These are phyloP conservation scores for Colletotrichum tropicicola DNA, from an alignment of 2,329 filamentous ascomycete genomes.

Conservation along the genomic window DNA sequence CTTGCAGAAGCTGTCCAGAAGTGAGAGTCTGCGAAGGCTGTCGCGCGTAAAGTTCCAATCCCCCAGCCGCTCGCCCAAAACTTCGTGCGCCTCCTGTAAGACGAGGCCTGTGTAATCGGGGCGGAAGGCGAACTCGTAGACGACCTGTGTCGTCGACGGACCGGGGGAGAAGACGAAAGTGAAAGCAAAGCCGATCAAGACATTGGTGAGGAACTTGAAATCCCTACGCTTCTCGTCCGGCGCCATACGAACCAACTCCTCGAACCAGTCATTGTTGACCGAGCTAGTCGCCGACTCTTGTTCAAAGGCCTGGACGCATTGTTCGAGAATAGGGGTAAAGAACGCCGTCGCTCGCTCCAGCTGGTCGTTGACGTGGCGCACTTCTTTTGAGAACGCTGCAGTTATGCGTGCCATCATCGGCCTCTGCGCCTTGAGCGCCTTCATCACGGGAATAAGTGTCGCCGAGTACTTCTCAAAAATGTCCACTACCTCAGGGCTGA, in stretches of 20 bases:
- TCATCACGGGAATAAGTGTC: constrained; percentile 21
- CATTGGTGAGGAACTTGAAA: constrained; percentile 23
- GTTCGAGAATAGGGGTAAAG: constrained; percentile 7
- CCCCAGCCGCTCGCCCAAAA: neutral
- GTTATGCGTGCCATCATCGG: constrained; percentile 22
- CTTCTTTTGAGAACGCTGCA: constrained; percentile 11
- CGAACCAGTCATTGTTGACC: constrained; percentile 12
- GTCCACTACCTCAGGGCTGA: constrained; percentile 2
- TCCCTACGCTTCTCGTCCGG: constrained; percentile 9
- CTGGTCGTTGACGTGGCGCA: constrained; percentile 15
- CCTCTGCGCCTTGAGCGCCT: constrained; percentile 16
- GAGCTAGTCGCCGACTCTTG: neutral
- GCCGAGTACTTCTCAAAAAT: constrained; percentile 21
- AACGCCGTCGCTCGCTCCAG: neutral
- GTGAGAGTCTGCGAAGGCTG: constrained; percentile 3
- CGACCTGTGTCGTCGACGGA: constrained; percentile 21
- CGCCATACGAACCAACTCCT: constrained; percentile 18
- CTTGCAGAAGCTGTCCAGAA: constrained; percentile 27
- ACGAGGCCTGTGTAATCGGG: constrained; percentile 10
- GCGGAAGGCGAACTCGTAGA: constrained; percentile 26
- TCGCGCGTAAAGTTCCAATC: constrained; percentile 13
- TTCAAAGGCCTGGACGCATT: constrained; percentile 1
- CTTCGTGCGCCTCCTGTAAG: constrained; percentile 3
- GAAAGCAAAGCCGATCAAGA: constrained; percentile 23
- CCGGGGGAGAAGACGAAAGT: constrained; percentile 21